phyloP scores from a whole-genome alignment of 192 early-diverging fungal species.

The Coemansia aciculifera region DNA sequence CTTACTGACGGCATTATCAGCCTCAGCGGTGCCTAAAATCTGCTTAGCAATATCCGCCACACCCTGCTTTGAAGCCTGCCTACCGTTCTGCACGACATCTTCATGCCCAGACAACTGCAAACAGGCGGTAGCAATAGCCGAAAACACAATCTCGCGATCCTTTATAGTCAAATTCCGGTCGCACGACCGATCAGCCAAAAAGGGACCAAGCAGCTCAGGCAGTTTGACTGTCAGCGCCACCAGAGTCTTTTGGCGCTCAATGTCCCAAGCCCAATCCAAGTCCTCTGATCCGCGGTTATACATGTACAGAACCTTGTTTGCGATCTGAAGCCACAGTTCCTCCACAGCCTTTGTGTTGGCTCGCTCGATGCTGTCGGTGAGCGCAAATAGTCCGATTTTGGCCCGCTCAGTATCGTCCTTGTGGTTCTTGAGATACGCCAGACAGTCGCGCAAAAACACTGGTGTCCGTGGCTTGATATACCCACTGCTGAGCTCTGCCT shows the following conservation, averaged over 20 bases:
- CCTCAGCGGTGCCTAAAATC: not conserved
- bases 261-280: constrained; percentile 35
- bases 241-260: constrained; percentile 23
- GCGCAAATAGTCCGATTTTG: constrained; percentile 32
- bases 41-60: not conserved
- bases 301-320: constrained; percentile 33
- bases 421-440: constrained; percentile 30
- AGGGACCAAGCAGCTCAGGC: constrained; percentile 33
- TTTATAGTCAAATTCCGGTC: constrained; percentile 42
- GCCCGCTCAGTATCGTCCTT: constrained; percentile 16
- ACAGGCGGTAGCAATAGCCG: constrained; percentile 47
- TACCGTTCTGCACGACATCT: not conserved
- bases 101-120: constrained; percentile 25
- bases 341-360: constrained; percentile 28
- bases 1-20: not conserved
- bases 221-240: constrained; percentile 31
- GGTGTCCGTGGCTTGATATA: constrained; percentile 46
- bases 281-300: constrained; percentile 47
- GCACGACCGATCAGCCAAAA: constrained; percentile 41
- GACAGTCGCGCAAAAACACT: constrained; percentile 40
- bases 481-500: constrained; percentile 20
- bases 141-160: constrained; percentile 45
- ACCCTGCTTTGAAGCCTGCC: not conserved
- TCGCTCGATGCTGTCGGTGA: constrained; percentile 26
- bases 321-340: constrained; percentile 37